Base-by-base conservation (phyloP, 108 stramenopile genomes). In the Cyclotella baltica region DNA sequence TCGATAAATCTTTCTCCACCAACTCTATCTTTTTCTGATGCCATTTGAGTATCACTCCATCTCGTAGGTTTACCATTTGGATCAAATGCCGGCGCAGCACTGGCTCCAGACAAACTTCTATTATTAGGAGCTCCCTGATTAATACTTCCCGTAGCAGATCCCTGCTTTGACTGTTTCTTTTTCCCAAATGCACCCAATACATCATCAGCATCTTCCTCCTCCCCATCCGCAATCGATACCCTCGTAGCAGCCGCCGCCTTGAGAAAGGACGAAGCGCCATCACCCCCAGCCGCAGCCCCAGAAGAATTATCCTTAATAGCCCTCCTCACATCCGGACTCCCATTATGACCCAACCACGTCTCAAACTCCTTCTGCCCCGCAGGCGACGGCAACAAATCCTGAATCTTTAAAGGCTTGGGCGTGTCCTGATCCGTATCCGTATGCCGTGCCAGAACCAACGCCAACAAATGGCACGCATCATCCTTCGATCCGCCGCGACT, bases 381-480 rank as follows among this genome's bases (percentile, higher is more conserved):
- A 0, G 85, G 74, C 6, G 53, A 67, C 2, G 89, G 74, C 58
- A 94, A 63, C 34, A 94, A 73, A 66, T 90, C 89, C 22, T 87
- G 43, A 22, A 88, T 73, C 0, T 78, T 85, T 35, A 92, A 34
- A 4, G 91, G 88, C 50, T 79, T 74, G 27, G 76, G 68, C 0
- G 85, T 89, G 67, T 91, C 89, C 18, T 84, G 87, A 77, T 92
- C 90, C 35, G 87, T 85, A 58, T 85, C 86, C 27, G 88, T 65
- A 78, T 95, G 92, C 38, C 88, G 67, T 40, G 88, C 84, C 33
- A 93, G 67, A 56, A 95, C 23, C 58, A 93, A 58, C 0, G 92
- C 88, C 72, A 92, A 78, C 30, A 95, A 70, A 57, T 87, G 67
- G 83, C 89, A 92, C 4, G 91, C 91, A 69, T 93, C 92, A 52